These are phyloP conservation scores for Pholiota molesta DNA, from an alignment of 768 basidiomycete species.

Conservation along the genomic window DNA sequence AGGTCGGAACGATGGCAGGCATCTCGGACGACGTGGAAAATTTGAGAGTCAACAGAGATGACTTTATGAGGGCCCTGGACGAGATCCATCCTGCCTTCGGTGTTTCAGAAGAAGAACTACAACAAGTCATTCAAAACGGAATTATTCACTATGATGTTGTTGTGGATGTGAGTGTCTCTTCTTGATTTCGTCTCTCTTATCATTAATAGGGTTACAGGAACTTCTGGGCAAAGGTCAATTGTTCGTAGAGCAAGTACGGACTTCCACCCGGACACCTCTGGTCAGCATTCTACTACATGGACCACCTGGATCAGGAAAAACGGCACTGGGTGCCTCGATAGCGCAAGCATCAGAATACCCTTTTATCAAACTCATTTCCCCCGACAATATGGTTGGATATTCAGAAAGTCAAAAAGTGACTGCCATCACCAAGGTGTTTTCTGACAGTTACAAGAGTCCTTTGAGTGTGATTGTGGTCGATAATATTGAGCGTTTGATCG, in stretches of 20 bases:
- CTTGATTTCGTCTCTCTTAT: neutral
- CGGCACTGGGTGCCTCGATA: conserved; percentile 91
- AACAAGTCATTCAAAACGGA: conserved; percentile 92
- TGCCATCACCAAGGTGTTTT: conserved; percentile 90
- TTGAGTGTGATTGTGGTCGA: conserved; percentile 96
- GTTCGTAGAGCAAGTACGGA: conserved; percentile 92
- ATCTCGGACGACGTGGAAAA: conserved; percentile 96
- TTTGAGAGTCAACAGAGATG: conserved; percentile 80
- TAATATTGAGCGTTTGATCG: conserved; percentile 89
- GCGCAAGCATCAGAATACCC: conserved; percentile 94
- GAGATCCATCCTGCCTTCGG: conserved; percentile 98
- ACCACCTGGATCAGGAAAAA: conserved; percentile 90
- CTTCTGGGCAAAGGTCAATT: conserved; percentile 84
- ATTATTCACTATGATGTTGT: conserved; percentile 84
- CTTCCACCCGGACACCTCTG: conserved; percentile 86
- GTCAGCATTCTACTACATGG: conserved; percentile 92
- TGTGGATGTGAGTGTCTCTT: conserved; percentile 66
- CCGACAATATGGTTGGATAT: conserved; percentile 96
- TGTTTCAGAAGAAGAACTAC: conserved; percentile 95
- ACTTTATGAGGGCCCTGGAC: conserved; percentile 89
- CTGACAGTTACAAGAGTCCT: conserved; percentile 97
- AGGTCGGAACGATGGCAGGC: conserved; percentile 96
- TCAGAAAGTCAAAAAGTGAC: conserved; percentile 91
- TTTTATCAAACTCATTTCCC: conserved; percentile 96
- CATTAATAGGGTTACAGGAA: conserved; percentile 53